Conservation (phyloP, 495 filamentous ascomycete species). For the Collariella sp. region DNA sequence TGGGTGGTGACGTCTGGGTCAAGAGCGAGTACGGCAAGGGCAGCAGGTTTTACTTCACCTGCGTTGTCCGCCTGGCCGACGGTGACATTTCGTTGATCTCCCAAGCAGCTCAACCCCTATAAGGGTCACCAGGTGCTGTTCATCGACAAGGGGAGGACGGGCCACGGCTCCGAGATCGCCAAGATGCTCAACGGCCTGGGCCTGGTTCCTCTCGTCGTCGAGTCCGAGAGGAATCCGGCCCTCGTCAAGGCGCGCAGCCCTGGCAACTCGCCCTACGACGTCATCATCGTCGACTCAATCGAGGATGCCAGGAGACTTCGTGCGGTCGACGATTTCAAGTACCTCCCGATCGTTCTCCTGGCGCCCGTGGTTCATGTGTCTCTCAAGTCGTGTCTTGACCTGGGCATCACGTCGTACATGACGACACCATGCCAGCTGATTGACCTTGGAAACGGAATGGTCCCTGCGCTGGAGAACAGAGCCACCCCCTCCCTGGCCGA, state of each 20-base stretch:
- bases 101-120: conserved; percentile 80
- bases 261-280: conserved; percentile 70
- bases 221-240: conserved; percentile 49
- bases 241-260: conserved; percentile 40
- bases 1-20: conserved; percentile 98
- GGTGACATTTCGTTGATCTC: conserved; percentile 73
- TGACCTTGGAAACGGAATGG: conserved; percentile 95
- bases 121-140: conserved; percentile 88
- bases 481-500: conserved; percentile 87
- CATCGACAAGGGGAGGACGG: conserved; percentile 86
- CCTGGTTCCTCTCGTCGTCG: conserved; percentile 73
- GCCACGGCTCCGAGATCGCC: conserved; percentile 65
- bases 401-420: conserved; percentile 98
- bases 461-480: conserved; percentile 91
- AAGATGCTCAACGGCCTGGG: conserved; percentile 72
- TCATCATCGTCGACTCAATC: conserved; percentile 93
- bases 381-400: conserved; percentile 88
- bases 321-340: conserved; percentile 90
- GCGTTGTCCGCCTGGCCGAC: conserved; percentile 77
- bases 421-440: conserved; percentile 93
- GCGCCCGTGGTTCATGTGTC: conserved; percentile 87
- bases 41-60: conserved; percentile 96
- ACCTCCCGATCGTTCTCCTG: conserved; percentile 90
- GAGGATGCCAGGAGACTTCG: conserved; percentile 78
- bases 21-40: conserved; percentile 87